A percentile compares a stretch with the other conserved stretches of the same genome.
These are phyloP conservation scores for Buxus sempervirens DNA, from an alignment of 164 flowering plant genomes.

Conservation along the genomic window DNA sequence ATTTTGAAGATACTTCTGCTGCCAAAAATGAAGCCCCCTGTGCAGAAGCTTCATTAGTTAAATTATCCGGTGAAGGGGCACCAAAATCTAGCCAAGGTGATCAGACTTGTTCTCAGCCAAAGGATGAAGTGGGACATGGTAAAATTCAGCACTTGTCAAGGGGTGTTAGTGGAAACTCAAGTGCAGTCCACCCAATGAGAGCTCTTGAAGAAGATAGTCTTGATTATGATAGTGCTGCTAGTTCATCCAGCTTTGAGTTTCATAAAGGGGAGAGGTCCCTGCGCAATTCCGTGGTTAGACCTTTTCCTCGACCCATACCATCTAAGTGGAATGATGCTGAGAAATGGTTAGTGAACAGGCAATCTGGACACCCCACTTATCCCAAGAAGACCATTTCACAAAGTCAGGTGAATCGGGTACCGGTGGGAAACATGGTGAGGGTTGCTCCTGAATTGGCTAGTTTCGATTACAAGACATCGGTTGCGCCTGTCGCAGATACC, in stretches of 20 bases:
- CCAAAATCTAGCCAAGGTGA: constrained; percentile 21
- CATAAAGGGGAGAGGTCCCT: constrained; percentile 65
- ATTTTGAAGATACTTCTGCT: constrained; percentile 5
- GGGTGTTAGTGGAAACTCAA: constrained; percentile 33
- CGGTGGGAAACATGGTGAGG: constrained; percentile 33
- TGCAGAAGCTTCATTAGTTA: constrained; percentile 21
- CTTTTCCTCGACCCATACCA: constrained; percentile 58
- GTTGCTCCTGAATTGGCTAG: constrained; percentile 52
- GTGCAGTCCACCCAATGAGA: constrained; percentile 57
- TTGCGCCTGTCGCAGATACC: constrained; percentile 24
- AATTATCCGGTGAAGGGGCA: constrained; percentile 15
- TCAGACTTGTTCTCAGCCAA: constrained; percentile 19
- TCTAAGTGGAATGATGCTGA: constrained; percentile 98
- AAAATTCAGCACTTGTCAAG: constrained; percentile 34
- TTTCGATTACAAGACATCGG: constrained; percentile 35
- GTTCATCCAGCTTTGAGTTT: constrained; percentile 92
- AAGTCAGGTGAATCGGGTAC: constrained; percentile 38
- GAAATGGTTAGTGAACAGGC: constrained; percentile 79
- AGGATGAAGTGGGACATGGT: constrained; percentile 24
- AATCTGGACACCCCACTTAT: constrained; percentile 31
- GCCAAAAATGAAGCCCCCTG: constrained; percentile 24
- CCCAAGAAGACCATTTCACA: constrained; percentile 38
- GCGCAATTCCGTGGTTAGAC: constrained; percentile 35
- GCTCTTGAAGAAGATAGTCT: constrained; percentile 62
- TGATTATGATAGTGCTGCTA: constrained; percentile 89